Base-by-base conservation (phyloP, 257 asterid species). In the Echites panduratus region DNA sequence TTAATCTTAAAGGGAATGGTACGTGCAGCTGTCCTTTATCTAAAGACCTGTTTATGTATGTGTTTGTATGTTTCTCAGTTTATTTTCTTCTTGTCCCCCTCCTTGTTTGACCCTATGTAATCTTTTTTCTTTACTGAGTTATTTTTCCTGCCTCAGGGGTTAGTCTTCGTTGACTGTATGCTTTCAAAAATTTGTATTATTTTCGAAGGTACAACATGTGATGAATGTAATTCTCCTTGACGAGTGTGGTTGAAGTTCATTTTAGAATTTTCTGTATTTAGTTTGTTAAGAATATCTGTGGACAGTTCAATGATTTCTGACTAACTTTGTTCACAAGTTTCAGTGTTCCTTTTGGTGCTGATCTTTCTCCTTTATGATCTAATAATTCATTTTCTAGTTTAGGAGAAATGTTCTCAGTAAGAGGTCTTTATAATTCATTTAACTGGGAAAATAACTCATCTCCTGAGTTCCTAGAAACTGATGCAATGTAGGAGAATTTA, bases 1-100 rank as follows among this genome's bases (percentile, higher is more conserved):
- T 79, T 90, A 76, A 84, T 95, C 82, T 82, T 95, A 80, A 95
- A 92, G 83, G 99, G 98, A 82, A 95, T 95, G 99, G 99, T 95
- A 85, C 70, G 85, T 82, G 68, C 69, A 57, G 53, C 65, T n/a
- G 29, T 43, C 59, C 10, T 47, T 70, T 64, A 70, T 66, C 47
- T 56, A 61, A 9, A n/a, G 26, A 38, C 48, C 41, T 65, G 4
- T 38, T 32, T 56, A 57, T 62, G 9, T 76, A 13, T 50, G 9
- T 20, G 4, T 29, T 24, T 38, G 5, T 35, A 9, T 9, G 32
- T 73, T 62, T 17, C 38, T 63, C 4, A 0, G 22, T 11, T 2
- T 35, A 19, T 0, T 40, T 41, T 53, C 44, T 66, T 41, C 26
- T n/a, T 4, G 20, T 44, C 26, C 40, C 4, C 49, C 13, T 45